These are phyloP conservation scores for Dendrothele bispora DNA, from an alignment of 768 basidiomycete genomes.

Conservation along the genomic window DNA sequence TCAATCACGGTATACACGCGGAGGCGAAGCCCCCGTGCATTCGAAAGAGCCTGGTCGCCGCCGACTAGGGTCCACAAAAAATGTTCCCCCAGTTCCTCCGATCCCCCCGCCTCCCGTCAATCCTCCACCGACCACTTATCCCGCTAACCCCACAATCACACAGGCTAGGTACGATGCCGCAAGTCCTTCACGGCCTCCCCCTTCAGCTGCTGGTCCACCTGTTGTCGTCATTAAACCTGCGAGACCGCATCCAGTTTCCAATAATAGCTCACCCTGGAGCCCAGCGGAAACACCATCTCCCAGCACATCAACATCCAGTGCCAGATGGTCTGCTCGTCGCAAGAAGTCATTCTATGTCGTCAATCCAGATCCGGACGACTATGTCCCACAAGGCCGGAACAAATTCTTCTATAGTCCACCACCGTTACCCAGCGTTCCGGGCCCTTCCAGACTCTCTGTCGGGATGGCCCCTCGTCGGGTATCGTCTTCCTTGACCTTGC, in stretches of 20 bases:
- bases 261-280: neutral
- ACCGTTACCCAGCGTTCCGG: conserved; percentile 22
- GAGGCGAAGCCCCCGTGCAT: neutral
- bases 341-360: conserved; percentile 27
- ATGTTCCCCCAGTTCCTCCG: conserved; percentile 7
- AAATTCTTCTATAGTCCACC: conserved; percentile 27
- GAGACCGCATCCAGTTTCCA: conserved; percentile 14
- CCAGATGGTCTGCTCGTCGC: conserved; percentile 10
- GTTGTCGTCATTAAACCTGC: conserved; percentile 34
- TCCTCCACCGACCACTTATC: neutral
- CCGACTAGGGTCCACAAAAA: neutral
- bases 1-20: neutral
- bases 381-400: too few relatives aligned
- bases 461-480: conserved; percentile 4
- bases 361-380: conserved; percentile 27
- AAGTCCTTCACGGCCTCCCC: conserved; percentile 5
- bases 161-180: neutral
- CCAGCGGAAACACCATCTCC: conserved; percentile 12
- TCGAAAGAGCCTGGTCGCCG: neutral
- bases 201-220: neutral
- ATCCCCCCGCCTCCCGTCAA: neutral
- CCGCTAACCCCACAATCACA: neutral
- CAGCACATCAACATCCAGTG: conserved; percentile 17
- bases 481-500: too few relatives aligned
- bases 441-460: too few relatives aligned